phyloP scores from a whole-genome alignment of 2,329 filamentous ascomycete genomes.

The Penicillium sp. region DNA sequence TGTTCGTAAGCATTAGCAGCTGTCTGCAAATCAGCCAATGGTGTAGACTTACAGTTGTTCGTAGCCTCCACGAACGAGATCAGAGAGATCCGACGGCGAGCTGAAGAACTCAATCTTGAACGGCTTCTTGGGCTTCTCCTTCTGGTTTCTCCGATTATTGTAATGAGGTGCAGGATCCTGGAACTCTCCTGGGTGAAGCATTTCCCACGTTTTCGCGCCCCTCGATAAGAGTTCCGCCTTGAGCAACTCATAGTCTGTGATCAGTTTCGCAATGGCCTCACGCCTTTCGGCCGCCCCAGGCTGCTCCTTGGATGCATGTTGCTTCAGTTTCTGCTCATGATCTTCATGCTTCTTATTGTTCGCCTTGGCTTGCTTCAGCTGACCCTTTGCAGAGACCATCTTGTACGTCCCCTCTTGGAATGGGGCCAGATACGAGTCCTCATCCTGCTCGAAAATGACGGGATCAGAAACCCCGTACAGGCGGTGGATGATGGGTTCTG shows the following conservation, averaged over 20 bases:
- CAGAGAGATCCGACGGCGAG: constrained; percentile 51
- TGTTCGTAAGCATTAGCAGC: constrained; percentile 52
- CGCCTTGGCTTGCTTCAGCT: constrained; percentile 41
- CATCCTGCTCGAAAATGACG: constrained; percentile 41
- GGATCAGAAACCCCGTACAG: constrained; percentile 11
- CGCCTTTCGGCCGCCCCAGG: constrained; percentile 52
- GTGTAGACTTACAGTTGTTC: constrained; percentile 58
- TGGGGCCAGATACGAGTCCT: constrained; percentile 53
- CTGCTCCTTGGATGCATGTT: constrained; percentile 14
- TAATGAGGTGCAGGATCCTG: neutral
- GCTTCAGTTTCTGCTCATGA: constrained; percentile 12
- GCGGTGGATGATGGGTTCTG: neutral
- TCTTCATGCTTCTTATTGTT: constrained; percentile 41
- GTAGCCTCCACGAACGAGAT: constrained; percentile 61
- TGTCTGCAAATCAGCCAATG: neutral
- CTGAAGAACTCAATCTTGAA: constrained; percentile 60
- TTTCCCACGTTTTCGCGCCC: constrained; percentile 67
- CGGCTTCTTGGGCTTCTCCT: constrained; percentile 22
- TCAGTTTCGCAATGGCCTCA: constrained; percentile 54
- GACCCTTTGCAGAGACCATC: constrained; percentile 53
- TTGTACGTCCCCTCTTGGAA: constrained; percentile 62
- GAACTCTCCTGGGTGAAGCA: constrained; percentile 59
- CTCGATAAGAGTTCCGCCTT: constrained; percentile 57
- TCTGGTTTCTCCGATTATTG: constrained; percentile 14
- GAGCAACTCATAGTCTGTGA: constrained; percentile 57